Evolutionary conservation across 2,329 filamentous ascomycete genomes (phyloP), one percentile per base, ranked within the genome.

Genomic region (Daldinia eschscholtzii): DNA sequence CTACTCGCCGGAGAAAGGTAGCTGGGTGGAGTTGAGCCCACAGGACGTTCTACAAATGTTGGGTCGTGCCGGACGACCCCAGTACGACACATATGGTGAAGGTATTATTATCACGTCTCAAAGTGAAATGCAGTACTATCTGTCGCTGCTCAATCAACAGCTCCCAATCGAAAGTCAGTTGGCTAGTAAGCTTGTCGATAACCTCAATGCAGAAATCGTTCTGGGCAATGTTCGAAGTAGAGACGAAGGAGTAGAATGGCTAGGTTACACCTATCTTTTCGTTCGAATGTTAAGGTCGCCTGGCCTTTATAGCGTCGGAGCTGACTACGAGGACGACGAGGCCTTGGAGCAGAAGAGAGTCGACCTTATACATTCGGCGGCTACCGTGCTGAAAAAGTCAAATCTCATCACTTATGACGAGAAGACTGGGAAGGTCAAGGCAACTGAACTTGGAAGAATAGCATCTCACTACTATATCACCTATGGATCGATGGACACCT

Each of bases 31-130:
- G 79, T 83, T 99, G 61, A 98, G 94, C 77, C 96, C 96, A 12
- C 96, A 99, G 79, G 96, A 99, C 82, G 95, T 99, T 39, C 85
- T 99, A 57, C 96, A 99, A 80, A 99, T 99, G 97, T 89, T 99
- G 76, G 96, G 96, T 77, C 94, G 96, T 86, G 97, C 96, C 61
- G 96, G 96, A 79, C 90, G 96, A 73, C 96, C 96, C 30, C 97
- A 99, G 77, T 99, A 93, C 78, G 96, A 99, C 79, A 98, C 94
- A 0, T 99, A 97, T 77, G 96, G 96, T 78, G 96, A 99, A 80
- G 96, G 96, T 79, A 98, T 99, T 76, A 98, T 99, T 78, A 98
- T 99, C 75, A 99, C 96, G 0, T 96, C 94, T 0, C 95, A 98
- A 78, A 87, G 87, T 57, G 97, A 99, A 82, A 93, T 99, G 77